Base-by-base conservation (phyloP, 148 eudicot genomes). In the Limonium bicolor region DNA sequence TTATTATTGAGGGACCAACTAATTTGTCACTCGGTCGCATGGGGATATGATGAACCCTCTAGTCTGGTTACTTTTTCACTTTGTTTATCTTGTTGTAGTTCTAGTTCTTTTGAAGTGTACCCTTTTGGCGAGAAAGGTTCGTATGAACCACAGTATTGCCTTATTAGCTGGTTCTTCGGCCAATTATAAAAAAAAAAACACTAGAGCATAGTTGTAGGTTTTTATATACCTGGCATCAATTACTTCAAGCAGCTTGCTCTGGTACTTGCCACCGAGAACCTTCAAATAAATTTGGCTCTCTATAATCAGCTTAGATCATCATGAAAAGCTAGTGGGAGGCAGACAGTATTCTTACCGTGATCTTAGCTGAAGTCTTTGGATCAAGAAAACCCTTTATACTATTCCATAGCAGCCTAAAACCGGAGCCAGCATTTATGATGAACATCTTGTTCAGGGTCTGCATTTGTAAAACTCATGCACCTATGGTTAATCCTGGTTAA, bases 371-470 rank as follows among this genome's bases (percentile, higher is more conserved):
- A 27, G 96, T 87, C 68, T 68, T 79, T 48, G 96, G 94, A 58
- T 87, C 94, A 34, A 87, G 77, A 51, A 87, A 87, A 41, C 73
- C 54, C 71, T 82, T 87, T 14, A 87, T 73, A 51, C 85, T 78
- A 59, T 70, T 72, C 96, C 96, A 82, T 50, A 87, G 48, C 38
- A 78, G 74, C 63, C 85, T 73, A 67, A 87, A 87, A 47, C 96
- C 94, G 48, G 82, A 70, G 54, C 96, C 94, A 62, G 94, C 96
- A 76, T 87, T 87, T 71, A 87, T 82, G 65, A 87, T 87, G 66
- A 70, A 87, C 96, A 87, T 87, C 59, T 80, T 93, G 63, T 76
- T 66, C 37, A 87, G 73, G 17, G 94, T 78, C 96, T 86, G 71
- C 60, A 57, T 33, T 10, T n/a, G 14, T n/a, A 35, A 4, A 10